Percentiles rank a stretch among this genome's conserved stretches.
Conservation (phyloP, 1,284 basidiomycete species). For the Polyporus tsugae region DNA sequence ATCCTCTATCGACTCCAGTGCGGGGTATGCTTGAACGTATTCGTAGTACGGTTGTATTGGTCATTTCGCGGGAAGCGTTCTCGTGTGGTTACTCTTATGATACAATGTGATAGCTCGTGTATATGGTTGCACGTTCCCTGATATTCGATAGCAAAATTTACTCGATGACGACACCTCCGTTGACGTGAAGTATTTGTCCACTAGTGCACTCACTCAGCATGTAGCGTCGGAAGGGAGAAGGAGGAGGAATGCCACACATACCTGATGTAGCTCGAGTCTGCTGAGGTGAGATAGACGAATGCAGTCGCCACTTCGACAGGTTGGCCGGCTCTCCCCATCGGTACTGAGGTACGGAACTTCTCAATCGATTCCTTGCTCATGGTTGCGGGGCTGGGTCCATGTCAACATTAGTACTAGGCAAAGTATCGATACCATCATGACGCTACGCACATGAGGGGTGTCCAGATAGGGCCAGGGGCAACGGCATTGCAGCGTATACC, state of each 20-base stretch:
- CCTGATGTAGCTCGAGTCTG: conserved; percentile 61
- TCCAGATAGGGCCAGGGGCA: conserved; percentile 63
- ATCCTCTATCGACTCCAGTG: conserved; percentile 14
- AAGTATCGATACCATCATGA: conserved; percentile 7
- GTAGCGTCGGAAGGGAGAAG: too few relatives aligned
- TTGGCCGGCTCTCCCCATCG: conserved; percentile 62
- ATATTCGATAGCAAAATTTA: conserved; percentile 18
- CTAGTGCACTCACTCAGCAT: conserved; percentile 27
- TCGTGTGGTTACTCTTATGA: not conserved
- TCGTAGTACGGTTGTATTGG: not conserved
- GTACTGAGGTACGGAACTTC: conserved; percentile 51
- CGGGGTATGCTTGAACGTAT: conserved; percentile 19
- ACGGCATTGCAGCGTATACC: conserved; percentile 60
- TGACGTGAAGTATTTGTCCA: conserved; percentile 49
- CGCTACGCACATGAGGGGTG: conserved; percentile 55
- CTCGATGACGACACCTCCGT: conserved; percentile 48
- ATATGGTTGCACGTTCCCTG: too few relatives aligned
- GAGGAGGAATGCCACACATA: conserved; percentile 23
- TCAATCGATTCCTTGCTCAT: conserved; percentile 57
- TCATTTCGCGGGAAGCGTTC: too few relatives aligned
- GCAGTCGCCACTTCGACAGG: conserved; percentile 63
- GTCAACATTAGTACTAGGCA: not conserved
- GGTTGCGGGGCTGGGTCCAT: conserved; percentile 46
- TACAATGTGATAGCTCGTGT: not conserved
- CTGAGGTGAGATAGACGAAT: conserved; percentile 60